Evolutionary conservation across 352 stramenopile species (phyloP).

Genomic region (Peronosclerospora sorghi): DNA sequence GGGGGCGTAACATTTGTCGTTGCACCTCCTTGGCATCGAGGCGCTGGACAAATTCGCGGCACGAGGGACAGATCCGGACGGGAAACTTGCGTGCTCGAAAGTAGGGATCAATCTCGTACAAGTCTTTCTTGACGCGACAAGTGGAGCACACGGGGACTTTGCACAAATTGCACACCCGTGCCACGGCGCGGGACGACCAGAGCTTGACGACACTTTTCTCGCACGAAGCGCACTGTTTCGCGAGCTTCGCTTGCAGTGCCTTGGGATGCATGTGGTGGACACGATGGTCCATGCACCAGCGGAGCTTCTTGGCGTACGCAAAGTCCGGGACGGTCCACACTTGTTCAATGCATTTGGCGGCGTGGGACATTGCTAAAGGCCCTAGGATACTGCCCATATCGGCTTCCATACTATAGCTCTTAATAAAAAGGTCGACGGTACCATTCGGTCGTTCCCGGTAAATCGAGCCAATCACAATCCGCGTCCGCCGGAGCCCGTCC

Average conservation of each 20-base stretch:
- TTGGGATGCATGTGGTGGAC: slow-evolving; percentile 20
- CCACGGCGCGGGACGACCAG: slow-evolving; percentile 7
- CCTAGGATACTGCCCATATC: slow-evolving; percentile 23
- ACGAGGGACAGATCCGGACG: slow-evolving; percentile 17
- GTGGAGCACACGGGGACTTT: slow-evolving; percentile 22
- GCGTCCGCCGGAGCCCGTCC: slow-evolving; percentile 22
- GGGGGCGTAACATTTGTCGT: slow-evolving; percentile 12
- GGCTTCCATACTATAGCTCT: slow-evolving; percentile 31
- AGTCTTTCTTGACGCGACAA: slow-evolving; percentile 13
- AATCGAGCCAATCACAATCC: slow-evolving; percentile 24
- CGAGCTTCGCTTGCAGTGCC: slow-evolving; percentile 12
- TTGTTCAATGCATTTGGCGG: slow-evolving; percentile 23
- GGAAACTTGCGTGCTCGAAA: slow-evolving; percentile 17
- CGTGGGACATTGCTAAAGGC: slow-evolving; percentile 19
- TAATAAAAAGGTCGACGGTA: slow-evolving; percentile 28
- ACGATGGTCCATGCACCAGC: slow-evolving; percentile 22
- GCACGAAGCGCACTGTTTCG: slow-evolving; percentile 13
- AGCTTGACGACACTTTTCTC: slow-evolving; percentile 11
- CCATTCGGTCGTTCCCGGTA: slow-evolving; percentile 18
- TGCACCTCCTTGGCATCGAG: slow-evolving; percentile 22
- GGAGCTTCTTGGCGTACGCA: slow-evolving; percentile 25
- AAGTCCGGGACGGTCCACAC: slow-evolving; percentile 24
- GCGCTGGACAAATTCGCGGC: slow-evolving; percentile 16
- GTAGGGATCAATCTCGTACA: slow-evolving; percentile 21
- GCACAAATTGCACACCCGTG: slow-evolving; percentile 16